These are phyloP conservation scores for Arthrobotrys sinensis DNA, from an alignment of 2,329 filamentous ascomycete species.

Conservation along the genomic window DNA sequence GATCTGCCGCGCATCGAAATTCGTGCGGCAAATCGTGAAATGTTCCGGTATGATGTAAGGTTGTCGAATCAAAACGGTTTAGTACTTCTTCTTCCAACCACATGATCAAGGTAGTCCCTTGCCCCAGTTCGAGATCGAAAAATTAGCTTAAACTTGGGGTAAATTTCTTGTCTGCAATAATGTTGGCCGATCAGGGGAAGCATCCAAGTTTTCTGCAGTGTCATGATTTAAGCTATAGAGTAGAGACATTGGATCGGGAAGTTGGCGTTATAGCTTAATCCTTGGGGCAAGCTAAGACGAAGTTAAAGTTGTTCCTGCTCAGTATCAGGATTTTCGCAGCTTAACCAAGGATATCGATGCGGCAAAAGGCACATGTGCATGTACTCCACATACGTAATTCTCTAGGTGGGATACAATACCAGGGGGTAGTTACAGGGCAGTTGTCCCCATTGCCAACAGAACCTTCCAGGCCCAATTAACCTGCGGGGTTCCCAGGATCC, in stretches of 20 bases:
- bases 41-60: constrained; percentile 35
- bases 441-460: background rate
- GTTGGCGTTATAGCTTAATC: constrained; percentile 19
- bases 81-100: background rate
- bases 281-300: background rate
- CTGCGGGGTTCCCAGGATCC: constrained; percentile 6
- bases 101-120: constrained; percentile 16
- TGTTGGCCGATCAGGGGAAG: constrained; percentile 27
- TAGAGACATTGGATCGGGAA: background rate
- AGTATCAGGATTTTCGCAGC: background rate
- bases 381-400: constrained; percentile 22
- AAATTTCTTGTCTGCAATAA: background rate
- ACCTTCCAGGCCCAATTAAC: background rate
- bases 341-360: constrained; percentile 28
- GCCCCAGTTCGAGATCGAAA: background rate
- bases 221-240: no score
- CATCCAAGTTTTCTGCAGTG: no score
- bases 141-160: background rate
- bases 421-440: no score
- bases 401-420: background rate
- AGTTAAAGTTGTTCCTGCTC: background rate
- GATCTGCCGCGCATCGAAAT: constrained; percentile 58
- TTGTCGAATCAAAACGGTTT: background rate
- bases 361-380: constrained; percentile 20
- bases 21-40: constrained; percentile 32